phyloP scores from a whole-genome alignment of 768 basidiomycete genomes.

The Macrolepiota albuminosa region DNA sequence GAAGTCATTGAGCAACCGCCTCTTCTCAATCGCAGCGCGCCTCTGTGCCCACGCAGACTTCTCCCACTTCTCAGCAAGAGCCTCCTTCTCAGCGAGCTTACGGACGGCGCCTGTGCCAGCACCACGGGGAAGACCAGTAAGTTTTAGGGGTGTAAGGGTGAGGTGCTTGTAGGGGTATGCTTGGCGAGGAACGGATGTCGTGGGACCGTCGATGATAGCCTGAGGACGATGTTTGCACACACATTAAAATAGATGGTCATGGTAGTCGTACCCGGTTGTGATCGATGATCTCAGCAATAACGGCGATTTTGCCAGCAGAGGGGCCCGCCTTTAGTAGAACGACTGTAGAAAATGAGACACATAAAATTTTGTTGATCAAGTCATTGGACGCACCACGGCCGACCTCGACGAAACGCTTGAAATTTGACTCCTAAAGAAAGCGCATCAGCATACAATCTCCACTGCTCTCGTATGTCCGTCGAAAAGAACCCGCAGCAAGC shows the following conservation, averaged over 20 bases:
- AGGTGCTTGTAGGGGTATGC: conserved; percentile 89
- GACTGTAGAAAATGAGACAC: conserved; percentile 39
- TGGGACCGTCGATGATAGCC: conserved; percentile 96
- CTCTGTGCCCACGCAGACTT: conserved; percentile 86
- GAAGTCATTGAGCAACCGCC: conserved; percentile 84
- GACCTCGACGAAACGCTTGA: conserved; percentile 97
- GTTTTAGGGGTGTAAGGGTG: conserved; percentile 80
- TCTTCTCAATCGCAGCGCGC: conserved; percentile 66
- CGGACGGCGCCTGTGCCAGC: conserved; percentile 79
- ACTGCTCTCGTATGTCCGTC: neutral
- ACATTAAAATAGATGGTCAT: neutral
- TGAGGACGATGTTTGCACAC: conserved; percentile 24
- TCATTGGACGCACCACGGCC: conserved; percentile 66
- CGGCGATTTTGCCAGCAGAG: conserved; percentile 82
- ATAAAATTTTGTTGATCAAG: neutral
- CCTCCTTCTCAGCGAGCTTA: conserved; percentile 87
- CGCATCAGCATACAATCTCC: conserved; percentile 10
- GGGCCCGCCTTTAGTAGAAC: conserved; percentile 93
- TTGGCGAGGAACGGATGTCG: conserved; percentile 89
- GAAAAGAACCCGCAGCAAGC: conserved; percentile 6
- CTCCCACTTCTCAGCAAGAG: conserved; percentile 82
- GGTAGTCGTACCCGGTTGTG: conserved; percentile 77
- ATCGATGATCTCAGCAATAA: conserved; percentile 97
- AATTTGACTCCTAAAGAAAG: conserved; percentile 66
- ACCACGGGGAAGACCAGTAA: conserved; percentile 81